These are phyloP conservation scores for Porogramme epimiltina DNA, from an alignment of 1,284 basidiomycete species.

Conservation along the genomic window DNA sequence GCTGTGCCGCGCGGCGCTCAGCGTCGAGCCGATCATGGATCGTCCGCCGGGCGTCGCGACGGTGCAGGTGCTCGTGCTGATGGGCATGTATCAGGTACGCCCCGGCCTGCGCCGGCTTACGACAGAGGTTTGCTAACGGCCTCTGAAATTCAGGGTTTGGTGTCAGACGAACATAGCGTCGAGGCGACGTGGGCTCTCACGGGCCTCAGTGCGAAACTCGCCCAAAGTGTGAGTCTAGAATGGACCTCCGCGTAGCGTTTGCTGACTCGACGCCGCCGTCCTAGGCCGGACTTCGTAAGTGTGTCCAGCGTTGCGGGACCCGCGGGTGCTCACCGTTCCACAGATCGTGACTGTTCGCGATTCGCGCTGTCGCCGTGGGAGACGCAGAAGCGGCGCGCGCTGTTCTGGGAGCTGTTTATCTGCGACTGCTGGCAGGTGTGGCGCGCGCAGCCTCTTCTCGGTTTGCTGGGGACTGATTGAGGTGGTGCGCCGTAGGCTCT, in stretches of 20 bases:
- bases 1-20: constrained; percentile 61
- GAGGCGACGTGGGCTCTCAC: constrained; percentile 38
- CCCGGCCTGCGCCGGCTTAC: too few relatives aligned
- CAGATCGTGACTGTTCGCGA: constrained; percentile 45
- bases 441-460: constrained; percentile 5
- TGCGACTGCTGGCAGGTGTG: constrained; percentile 37
- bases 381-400: constrained; percentile 42
- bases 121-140: constrained; percentile 19
- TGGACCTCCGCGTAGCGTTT: too few relatives aligned
- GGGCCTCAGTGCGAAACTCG: constrained; percentile 35
- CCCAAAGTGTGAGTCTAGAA: constrained; percentile 35
- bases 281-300: constrained; percentile 35
- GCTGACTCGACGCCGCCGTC: neutral
- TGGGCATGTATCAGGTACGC: constrained; percentile 65
- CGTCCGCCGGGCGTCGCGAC: constrained; percentile 67
- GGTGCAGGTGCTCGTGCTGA: constrained; percentile 64
- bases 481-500: constrained; percentile 22
- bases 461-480: neutral
- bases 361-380: constrained; percentile 41
- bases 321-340: neutral
- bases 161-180: constrained; percentile 39
- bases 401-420: constrained; percentile 52
- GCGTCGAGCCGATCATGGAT: constrained; percentile 65
- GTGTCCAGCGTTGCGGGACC: neutral
- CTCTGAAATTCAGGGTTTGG: constrained; percentile 33